Percentiles rank a stretch among this genome's conserved stretches.
phyloP scores from a whole-genome alignment of 176 grass and related monocot species.

The Puccinellia tenuiflora region DNA sequence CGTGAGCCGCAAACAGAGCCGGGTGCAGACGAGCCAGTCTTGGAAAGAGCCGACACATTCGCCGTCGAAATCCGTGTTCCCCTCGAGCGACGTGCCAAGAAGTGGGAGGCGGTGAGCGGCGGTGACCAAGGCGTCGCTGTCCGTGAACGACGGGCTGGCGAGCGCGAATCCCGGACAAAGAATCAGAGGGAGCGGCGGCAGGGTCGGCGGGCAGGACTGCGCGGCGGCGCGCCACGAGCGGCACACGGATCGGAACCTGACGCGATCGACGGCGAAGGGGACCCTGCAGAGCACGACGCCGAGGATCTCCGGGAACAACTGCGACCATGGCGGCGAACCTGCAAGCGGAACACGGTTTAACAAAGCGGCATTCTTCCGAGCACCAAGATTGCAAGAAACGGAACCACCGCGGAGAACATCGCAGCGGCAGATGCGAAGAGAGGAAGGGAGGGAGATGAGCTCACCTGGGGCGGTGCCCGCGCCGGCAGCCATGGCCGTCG shows the following conservation, averaged over 20 bases:
- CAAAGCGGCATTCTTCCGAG: neutral
- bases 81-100: neutral
- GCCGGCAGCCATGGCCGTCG: neutral
- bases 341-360: neutral
- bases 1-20: neutral
- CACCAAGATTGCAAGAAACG: neutral
- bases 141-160: neutral
- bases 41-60: neutral
- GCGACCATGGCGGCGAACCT: neutral
- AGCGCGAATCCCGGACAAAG: neutral
- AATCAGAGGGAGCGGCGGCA: slow-evolving; percentile 2
- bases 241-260: neutral
- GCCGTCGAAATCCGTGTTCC: neutral
- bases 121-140: neutral
- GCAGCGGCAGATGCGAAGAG: neutral
- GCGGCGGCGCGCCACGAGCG: neutral
- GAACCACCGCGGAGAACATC: neutral
- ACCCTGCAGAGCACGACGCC: neutral
- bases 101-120: neutral
- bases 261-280: neutral
- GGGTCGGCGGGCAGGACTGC: neutral
- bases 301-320: neutral
- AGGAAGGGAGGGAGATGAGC: neutral
- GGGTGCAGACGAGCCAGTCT: slow-evolving; percentile 1
- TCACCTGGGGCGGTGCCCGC: neutral